phyloP scores from a whole-genome alignment of 441 rosid species.

The Populus hybrid region DNA sequence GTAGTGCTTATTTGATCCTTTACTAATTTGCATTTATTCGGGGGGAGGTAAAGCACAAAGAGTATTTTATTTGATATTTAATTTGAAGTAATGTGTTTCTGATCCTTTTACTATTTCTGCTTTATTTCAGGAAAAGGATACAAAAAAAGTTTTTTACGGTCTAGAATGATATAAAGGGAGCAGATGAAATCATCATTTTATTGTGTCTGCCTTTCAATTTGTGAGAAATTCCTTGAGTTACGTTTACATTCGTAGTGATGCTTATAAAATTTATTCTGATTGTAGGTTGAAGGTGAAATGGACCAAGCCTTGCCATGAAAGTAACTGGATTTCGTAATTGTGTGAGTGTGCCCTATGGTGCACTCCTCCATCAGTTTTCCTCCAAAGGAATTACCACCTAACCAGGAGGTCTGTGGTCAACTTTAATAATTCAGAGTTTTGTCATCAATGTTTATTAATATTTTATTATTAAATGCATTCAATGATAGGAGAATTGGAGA shows the following conservation, averaged over 20 bases:
- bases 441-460: neutral
- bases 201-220: constrained; percentile 20
- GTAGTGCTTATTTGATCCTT: neutral
- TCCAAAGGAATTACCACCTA: constrained; percentile 53
- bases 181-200: constrained; percentile 81
- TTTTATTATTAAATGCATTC: neutral
- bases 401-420: constrained; percentile 51
- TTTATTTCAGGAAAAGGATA: constrained; percentile 70
- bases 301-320: constrained; percentile 98
- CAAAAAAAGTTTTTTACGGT: constrained; percentile 81
- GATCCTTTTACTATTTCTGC: constrained; percentile 7
- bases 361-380: constrained; percentile 78
- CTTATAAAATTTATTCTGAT: constrained; percentile 21
- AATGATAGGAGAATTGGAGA: neutral
- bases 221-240: constrained; percentile 1
- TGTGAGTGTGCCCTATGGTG: constrained; percentile 98
- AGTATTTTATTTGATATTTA: constrained; percentile 33
- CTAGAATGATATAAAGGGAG: constrained; percentile 71
- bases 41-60: constrained; percentile 83
- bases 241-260: constrained; percentile 1
- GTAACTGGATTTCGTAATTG: constrained; percentile 93
- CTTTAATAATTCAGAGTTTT: constrained; percentile 1
- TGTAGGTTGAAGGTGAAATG: constrained; percentile 96
- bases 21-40: constrained; percentile 28
- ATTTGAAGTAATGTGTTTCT: neutral